Evolutionary conservation across 2,329 filamentous ascomycete genomes (phyloP), one percentile per base, ranked within the genome.

Genomic region (Stylonectria norvegica): DNA sequence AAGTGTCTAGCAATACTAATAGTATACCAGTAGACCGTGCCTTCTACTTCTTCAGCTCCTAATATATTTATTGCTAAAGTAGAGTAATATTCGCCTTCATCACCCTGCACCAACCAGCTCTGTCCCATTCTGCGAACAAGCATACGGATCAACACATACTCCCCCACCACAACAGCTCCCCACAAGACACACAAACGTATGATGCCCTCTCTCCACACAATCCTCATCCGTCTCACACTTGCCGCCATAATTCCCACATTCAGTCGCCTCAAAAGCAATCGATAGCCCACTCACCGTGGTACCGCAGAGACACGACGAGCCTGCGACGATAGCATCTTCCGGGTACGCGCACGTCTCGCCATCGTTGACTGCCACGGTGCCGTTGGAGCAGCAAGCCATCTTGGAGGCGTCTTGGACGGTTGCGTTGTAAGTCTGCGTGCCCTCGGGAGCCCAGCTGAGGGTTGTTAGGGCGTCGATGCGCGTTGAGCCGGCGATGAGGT

Each of bases 91-190:
- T n/a, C n/a, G n/a, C n/a, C n/a, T n/a, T n/a, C n/a, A n/a, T n/a
- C n/a, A n/a, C n/a, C n/a, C n/a, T n/a, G n/a, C n/a, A n/a, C n/a
- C n/a, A n/a, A 64, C 48, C 47, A 66, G 32, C 20, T 33, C 40
- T 5, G 58, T 62, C 2, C 60, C 60, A 22, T 60, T 58, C 42
- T 63, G 58, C 3, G 63, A 63, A 42, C 63, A 66, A 40, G 60
- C 58, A 42, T 58, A 64, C 5, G 61, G 59, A 51, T 66, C 60
- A 42, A 66, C 54, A 36, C 63, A 66, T 4, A 66, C 61, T 3
- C 63, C 63, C 1, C 48, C 45, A 1, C 58, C 62, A 28, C 63
- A 66, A 34, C 63, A 66, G 37, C 58, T 65, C n/a, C 61, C 63
- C 8, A 48, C 57, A 33, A 66, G 20, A 28, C 63, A 66, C 27